Percentiles rank a stretch among this genome's conserved stretches.
Evolutionary conservation across 2,329 filamentous ascomycete genomes (phyloP).

Genomic region (Trichoderma koningii): DNA sequence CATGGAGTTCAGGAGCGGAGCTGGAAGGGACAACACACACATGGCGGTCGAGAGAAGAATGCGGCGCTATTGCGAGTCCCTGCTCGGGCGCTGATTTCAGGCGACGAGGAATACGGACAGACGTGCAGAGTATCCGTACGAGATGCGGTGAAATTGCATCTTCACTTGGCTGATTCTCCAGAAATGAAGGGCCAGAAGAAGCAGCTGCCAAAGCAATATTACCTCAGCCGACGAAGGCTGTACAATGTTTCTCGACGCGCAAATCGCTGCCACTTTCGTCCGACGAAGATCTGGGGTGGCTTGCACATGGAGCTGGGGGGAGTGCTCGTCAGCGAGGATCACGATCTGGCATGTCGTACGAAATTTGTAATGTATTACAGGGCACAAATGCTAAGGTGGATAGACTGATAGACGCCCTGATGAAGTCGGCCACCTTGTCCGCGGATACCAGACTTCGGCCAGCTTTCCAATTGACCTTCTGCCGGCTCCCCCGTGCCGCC

Average conservation of each 20-base stretch:
- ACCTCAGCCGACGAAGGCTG: background rate
- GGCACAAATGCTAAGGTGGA: background rate
- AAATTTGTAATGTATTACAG: background rate
- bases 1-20: conserved; percentile 14
- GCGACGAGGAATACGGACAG: conserved; percentile 2
- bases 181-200: conserved; percentile 8
- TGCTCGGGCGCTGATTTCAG: conserved; percentile 22
- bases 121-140: background rate
- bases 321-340: conserved; percentile 5
- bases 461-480: conserved; percentile 22
- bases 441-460: background rate
- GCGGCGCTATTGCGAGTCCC: conserved; percentile 12
- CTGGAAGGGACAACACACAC: background rate
- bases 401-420: background rate
- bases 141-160: conserved; percentile 8
- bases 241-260: background rate
- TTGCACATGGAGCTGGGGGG: conserved; percentile 10
- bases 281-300: conserved; percentile 7
- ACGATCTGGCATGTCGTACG: conserved; percentile 13
- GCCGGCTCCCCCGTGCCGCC: background rate
- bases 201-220: conserved; percentile 12
- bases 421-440: background rate
- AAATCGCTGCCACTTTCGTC: conserved; percentile 16
- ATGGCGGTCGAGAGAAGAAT: conserved; percentile 7
- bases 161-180: background rate